Conservation (phyloP, 805 yeast species). For the Blastobotrys robertii region DNA sequence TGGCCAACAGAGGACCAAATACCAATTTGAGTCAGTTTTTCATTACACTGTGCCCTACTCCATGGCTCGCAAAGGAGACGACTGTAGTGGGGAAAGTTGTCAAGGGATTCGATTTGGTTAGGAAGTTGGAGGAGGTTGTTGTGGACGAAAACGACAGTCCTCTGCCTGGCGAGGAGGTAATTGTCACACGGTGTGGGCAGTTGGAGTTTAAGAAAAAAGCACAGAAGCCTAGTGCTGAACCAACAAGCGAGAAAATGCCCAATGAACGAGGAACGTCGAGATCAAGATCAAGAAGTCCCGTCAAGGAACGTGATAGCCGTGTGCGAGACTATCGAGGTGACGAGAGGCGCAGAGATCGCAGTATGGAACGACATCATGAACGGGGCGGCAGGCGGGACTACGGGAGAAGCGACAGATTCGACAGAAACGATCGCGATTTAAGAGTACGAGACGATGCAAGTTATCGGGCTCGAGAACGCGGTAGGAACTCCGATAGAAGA, state of each 20-base stretch:
- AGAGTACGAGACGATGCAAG: neutral
- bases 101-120: slow-evolving; percentile 11
- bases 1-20: slow-evolving; percentile 15
- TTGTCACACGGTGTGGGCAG: slow-evolving; percentile 13
- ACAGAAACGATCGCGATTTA: neutral
- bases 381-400: too few relatives aligned
- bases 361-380: too few relatives aligned
- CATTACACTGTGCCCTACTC: slow-evolving; percentile 15
- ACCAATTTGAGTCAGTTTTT: slow-evolving; percentile 16
- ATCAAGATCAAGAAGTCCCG: neutral
- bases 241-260: neutral
- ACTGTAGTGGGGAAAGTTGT: slow-evolving; percentile 16
- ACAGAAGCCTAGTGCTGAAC: neutral
- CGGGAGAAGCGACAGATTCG: neutral
- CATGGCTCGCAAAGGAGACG: slow-evolving; percentile 9
- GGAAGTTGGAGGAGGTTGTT: slow-evolving; percentile 7
- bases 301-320: too few relatives aligned
- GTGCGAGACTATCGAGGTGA: neutral
- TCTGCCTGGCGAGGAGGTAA: slow-evolving; percentile 11
- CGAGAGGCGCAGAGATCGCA: neutral
- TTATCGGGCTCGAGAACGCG: neutral
- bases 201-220: slow-evolving; percentile 7
- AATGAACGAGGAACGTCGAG: too few relatives aligned
- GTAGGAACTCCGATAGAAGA: neutral
- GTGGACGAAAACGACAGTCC: slow-evolving; percentile 17